A percentile compares a stretch with the other conserved stretches of the same genome.
Evolutionary conservation across 176 grass and related monocot genomes (phyloP).

Genomic region (Thinopyrum elongatum): DNA sequence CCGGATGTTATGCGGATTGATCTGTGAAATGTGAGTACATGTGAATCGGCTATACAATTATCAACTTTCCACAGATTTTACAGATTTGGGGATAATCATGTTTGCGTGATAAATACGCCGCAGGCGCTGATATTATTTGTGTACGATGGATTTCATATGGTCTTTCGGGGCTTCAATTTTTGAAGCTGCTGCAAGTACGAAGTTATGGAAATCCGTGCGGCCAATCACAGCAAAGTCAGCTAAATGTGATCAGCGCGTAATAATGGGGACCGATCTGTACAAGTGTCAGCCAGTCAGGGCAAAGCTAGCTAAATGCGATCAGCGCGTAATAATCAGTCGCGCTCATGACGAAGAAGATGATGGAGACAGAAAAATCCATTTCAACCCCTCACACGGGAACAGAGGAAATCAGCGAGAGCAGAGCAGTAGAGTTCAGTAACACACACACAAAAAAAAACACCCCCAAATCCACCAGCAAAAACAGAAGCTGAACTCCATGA

Average conservation of each 20-base stretch:
- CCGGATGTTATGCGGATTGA: background rate
- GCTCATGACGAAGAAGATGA: background rate
- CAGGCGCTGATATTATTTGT: background rate
- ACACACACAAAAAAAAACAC: background rate
- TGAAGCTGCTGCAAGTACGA: background rate
- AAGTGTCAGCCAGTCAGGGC: background rate
- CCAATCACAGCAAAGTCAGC: no score
- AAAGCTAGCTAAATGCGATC: background rate
- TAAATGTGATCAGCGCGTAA: background rate
- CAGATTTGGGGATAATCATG: background rate
- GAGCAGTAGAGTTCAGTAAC: background rate
- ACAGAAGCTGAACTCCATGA: background rate
- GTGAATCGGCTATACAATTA: background rate
- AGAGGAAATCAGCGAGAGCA: background rate
- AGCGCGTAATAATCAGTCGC: background rate
- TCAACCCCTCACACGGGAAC: background rate
- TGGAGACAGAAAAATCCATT: background rate
- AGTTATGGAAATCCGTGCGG: background rate
- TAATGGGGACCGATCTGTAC: background rate
- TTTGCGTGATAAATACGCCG: no score
- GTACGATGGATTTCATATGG: background rate
- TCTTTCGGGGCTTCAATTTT: background rate
- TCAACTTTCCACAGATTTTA: background rate
- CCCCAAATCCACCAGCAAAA: background rate
- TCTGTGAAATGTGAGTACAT: background rate